phyloP scores from a whole-genome alignment of 148 eudicot genomes.

The Rhododendron vialii region DNA sequence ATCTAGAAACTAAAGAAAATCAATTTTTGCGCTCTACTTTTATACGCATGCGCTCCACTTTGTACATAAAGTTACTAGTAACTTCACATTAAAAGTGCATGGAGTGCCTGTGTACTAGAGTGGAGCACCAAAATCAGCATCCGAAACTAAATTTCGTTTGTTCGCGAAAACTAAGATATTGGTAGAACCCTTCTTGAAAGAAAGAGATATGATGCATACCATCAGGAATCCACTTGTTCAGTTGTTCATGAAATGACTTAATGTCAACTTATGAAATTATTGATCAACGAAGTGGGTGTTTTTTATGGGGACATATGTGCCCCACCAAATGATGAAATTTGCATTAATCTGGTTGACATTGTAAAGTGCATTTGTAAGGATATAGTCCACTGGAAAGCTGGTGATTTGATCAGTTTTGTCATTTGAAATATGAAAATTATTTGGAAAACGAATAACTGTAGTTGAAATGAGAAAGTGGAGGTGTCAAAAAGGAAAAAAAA shows the following conservation, averaged over 20 bases:
- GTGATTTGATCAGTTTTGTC: neutral
- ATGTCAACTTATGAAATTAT: constrained; percentile 8
- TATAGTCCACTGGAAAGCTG: neutral
- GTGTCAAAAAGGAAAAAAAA: neutral
- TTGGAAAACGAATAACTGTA: no score
- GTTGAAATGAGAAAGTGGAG: neutral
- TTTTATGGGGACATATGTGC: neutral
- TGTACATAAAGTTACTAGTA: no score
- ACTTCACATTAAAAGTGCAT: no score
- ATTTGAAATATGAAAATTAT: neutral
- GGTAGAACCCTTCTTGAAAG: neutral
- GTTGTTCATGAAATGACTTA: constrained; percentile 4
- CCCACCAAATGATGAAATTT: neutral
- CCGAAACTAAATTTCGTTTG: no score
- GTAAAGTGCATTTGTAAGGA: neutral
- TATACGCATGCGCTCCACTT: no score
- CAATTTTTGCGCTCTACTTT: no score
- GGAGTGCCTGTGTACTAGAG: no score
- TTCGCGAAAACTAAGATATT: neutral
- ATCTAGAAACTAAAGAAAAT: neutral
- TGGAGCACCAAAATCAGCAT: no score
- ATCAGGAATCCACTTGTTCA: neutral
- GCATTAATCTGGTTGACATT: neutral
- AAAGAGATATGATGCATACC: neutral
- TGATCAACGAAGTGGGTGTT: neutral